phyloP scores from a whole-genome alignment of 2,329 filamentous ascomycete genomes.

The Pseudogymnoascus sp. region DNA sequence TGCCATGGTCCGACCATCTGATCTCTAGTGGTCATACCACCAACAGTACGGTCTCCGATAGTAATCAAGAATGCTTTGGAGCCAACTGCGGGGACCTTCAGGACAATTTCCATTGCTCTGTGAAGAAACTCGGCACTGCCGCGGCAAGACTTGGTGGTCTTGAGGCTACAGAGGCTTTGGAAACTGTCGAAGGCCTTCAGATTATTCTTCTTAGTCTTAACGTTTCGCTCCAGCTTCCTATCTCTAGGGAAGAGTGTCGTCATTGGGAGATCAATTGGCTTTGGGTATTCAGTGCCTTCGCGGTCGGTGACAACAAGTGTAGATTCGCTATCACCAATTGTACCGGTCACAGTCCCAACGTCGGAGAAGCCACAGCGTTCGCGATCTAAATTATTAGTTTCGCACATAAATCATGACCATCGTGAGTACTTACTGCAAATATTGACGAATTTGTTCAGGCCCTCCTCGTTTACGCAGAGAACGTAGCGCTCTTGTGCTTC shows the following conservation, averaged over 20 bases:
- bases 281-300: slow-evolving; percentile 65
- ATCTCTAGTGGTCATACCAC: slow-evolving; percentile 79
- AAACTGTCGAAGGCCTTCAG: slow-evolving; percentile 66
- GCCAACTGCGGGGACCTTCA: slow-evolving; percentile 82
- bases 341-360: slow-evolving; percentile 67
- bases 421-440: slow-evolving; percentile 45
- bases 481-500: slow-evolving; percentile 97
- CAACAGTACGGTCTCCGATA: slow-evolving; percentile 87
- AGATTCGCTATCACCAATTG: slow-evolving; percentile 55
- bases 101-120: slow-evolving; percentile 71
- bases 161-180: slow-evolving; percentile 43
- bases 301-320: slow-evolving; percentile 75
- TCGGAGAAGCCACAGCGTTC: slow-evolving; percentile 91
- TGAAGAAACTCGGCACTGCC: slow-evolving; percentile 37
- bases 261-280: slow-evolving; percentile 84
- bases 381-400: slow-evolving; percentile 44
- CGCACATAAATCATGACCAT: slow-evolving; percentile 8
- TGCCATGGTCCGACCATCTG: slow-evolving; percentile 98
- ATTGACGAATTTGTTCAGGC: slow-evolving; percentile 66
- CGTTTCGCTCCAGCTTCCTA: slow-evolving; percentile 70
- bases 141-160: slow-evolving; percentile 39
- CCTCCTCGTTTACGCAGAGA: slow-evolving; percentile 72
- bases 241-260: slow-evolving; percentile 80
- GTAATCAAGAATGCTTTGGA: slow-evolving; percentile 97
- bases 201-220: slow-evolving; percentile 59